phyloP scores from a whole-genome alignment of 1,139 yeast genomes.

The Keqinozyma sinolaborantium region DNA sequence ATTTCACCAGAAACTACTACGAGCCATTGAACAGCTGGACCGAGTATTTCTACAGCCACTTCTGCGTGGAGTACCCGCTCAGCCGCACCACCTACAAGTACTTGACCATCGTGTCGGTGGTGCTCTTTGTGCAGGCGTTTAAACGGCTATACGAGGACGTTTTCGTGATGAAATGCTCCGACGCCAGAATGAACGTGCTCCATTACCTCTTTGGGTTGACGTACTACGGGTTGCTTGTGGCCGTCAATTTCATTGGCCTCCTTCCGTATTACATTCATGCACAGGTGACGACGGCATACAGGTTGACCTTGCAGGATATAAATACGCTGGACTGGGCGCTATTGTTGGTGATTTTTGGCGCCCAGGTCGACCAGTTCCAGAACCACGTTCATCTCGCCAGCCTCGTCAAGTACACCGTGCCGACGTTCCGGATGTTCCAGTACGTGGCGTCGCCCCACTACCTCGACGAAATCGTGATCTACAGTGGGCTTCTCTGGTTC shows the following conservation, averaged over 20 bases:
- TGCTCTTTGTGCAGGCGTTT: constrained; percentile 50
- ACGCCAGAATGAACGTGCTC: constrained; percentile 63
- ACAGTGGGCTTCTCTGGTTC: constrained; percentile 33
- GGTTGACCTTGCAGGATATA: constrained; percentile 1
- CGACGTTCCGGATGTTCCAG: constrained; percentile 50
- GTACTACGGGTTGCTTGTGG: constrained; percentile 49
- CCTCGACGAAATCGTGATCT: constrained; percentile 68
- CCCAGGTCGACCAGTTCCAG: constrained; percentile 53
- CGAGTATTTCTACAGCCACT: constrained; percentile 4
- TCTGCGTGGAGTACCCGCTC: constrained; percentile 5
- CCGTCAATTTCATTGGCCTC: constrained; percentile 16
- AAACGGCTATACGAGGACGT: constrained; percentile 64
- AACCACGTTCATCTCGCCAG: constrained; percentile 61
- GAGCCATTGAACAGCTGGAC: constrained; percentile 6
- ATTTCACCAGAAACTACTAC: constrained; percentile 5
- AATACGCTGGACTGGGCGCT: constrained; percentile 13
- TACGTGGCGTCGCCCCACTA: constrained; percentile 75
- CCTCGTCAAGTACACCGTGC: constrained; percentile 65
- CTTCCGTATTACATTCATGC: constrained; percentile 9
- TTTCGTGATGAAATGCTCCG: constrained; percentile 42
- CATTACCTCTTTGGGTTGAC: constrained; percentile 75
- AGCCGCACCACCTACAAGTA: constrained; percentile 12
- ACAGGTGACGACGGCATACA: neutral
- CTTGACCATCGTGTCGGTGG: constrained; percentile 11
- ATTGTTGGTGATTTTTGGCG: constrained; percentile 29